These are phyloP conservation scores for Dictyostelium purpureum DNA, from an alignment of 78 protist genomes.

Conservation along the genomic window DNA sequence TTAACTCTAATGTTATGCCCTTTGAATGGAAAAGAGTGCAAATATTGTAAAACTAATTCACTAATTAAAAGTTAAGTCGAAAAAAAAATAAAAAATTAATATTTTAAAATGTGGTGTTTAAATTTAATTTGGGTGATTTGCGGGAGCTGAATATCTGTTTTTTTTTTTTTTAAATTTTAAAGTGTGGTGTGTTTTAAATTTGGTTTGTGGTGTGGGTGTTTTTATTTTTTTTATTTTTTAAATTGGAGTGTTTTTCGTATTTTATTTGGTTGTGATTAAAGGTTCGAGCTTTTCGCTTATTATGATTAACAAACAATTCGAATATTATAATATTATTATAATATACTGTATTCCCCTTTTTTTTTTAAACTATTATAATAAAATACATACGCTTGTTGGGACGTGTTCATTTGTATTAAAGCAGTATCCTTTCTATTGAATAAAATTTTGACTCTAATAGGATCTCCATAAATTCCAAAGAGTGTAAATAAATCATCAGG, in stretches of 20 bases:
- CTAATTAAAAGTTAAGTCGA: background rate
- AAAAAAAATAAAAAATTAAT: background rate
- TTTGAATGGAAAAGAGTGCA: slow-evolving; percentile 52
- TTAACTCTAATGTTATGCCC: slow-evolving; percentile 29
- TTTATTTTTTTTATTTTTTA: slow-evolving; percentile 6
- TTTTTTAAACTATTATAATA: too few relatives aligned
- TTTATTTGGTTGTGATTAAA: background rate
- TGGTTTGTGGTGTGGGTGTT: background rate
- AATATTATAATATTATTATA: too few relatives aligned
- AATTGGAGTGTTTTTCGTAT: too few relatives aligned
- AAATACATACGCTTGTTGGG: slow-evolving; percentile 81
- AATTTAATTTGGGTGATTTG: background rate
- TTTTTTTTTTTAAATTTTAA: background rate
- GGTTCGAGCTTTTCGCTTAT: too few relatives aligned
- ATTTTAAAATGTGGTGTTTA: too few relatives aligned
- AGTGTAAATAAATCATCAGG: slow-evolving; percentile 86
- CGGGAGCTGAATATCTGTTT: background rate
- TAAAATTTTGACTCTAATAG: slow-evolving; percentile 87
- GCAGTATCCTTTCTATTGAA: slow-evolving; percentile 88
- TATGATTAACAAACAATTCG: too few relatives aligned
- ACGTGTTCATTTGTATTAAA: slow-evolving; percentile 75
- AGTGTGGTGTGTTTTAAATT: background rate
- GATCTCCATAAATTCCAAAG: slow-evolving; percentile 90
- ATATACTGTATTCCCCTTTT: too few relatives aligned
- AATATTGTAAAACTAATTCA: slow-evolving; percentile 42